Evolutionary conservation across 306 rosid genomes (phyloP).

Genomic region (Prosopis cineraria): DNA sequence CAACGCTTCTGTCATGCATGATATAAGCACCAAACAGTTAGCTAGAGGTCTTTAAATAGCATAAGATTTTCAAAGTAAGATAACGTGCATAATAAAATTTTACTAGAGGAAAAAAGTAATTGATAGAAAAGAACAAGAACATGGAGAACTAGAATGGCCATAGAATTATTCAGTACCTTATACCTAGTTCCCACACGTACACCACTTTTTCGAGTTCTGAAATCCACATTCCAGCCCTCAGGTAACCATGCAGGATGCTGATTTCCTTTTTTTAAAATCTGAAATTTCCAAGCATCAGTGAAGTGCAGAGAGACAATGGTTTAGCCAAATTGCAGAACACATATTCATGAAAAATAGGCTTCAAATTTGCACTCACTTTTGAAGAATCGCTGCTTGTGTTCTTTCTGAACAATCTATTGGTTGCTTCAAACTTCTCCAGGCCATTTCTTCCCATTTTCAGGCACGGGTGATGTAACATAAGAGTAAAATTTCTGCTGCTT

Average conservation of each 20-base stretch:
- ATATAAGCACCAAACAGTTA: conserved; percentile 7
- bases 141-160: background rate
- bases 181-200: conserved; percentile 55
- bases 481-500: conserved; percentile 43
- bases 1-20: conserved; percentile 7
- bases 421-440: conserved; percentile 33
- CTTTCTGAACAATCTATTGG: conserved; percentile 22
- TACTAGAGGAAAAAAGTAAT: background rate
- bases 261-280: conserved; percentile 47
- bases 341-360: conserved; percentile 3
- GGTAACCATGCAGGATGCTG: conserved; percentile 90
- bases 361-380: conserved; percentile 44
- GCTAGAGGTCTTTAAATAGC: background rate
- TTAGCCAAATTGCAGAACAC: conserved; percentile 22
- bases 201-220: conserved; percentile 79
- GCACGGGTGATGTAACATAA: conserved; percentile 37
- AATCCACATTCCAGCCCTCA: conserved; percentile 70
- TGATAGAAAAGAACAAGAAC: background rate
- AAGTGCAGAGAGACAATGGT: conserved; percentile 18
- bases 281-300: conserved; percentile 31
- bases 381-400: conserved; percentile 23
- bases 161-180: conserved; percentile 55
- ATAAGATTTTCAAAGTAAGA: background rate
- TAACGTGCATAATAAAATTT: background rate
- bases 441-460: conserved; percentile 1